Percentiles rank a stretch among this genome's conserved stretches.
Conservation (phyloP, 257 asterid species). For the Capsicum chinense region DNA sequence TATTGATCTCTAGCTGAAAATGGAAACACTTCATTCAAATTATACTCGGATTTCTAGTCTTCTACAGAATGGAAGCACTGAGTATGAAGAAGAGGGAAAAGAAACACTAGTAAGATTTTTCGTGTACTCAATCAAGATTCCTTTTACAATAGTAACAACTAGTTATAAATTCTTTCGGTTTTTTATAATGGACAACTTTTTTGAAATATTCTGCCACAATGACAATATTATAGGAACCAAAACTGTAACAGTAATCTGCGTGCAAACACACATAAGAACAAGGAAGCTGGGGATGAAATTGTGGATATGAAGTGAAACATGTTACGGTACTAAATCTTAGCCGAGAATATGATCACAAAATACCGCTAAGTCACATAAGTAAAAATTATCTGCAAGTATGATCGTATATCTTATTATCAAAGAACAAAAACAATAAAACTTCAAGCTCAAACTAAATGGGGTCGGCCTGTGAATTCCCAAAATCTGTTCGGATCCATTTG, state of each 20-base stretch:
- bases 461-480: background rate
- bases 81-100: background rate
- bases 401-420: background rate
- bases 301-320: background rate
- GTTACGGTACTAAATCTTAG: background rate
- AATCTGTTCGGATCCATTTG: background rate
- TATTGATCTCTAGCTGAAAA: background rate
- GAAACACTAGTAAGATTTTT: background rate
- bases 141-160: background rate
- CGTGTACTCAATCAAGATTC: background rate
- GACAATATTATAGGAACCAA: background rate
- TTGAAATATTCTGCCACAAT: background rate
- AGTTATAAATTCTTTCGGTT: background rate
- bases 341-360: background rate
- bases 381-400: background rate
- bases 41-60: background rate
- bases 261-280: background rate
- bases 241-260: background rate
- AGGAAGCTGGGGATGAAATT: background rate
- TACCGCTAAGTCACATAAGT: background rate
- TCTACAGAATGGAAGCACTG: background rate
- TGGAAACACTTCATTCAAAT: background rate
- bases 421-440: slow-evolving; percentile 14
- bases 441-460: background rate
- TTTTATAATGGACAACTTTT: background rate